Base-by-base conservation (phyloP, 2,329 filamentous ascomycete genomes). In the Beauveria pseudobassiana region DNA sequence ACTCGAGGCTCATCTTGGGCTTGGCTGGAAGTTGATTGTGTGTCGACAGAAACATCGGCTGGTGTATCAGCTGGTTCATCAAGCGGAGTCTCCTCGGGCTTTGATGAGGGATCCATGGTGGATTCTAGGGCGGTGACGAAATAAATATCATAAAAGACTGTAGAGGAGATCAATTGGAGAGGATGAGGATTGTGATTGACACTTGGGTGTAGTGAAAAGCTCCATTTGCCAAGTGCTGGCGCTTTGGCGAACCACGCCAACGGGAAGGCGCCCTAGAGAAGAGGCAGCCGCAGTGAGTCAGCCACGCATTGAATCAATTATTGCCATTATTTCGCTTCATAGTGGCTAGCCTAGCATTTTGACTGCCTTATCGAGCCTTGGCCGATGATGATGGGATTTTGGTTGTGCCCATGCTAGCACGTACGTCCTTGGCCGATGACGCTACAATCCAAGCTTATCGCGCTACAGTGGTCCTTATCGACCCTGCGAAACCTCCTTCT, bases 401-500 rank as follows among this genome's bases (percentile, higher is more conserved):
- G 34, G 38, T 53, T 40, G 50, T 30, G 22, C 16, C 30, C 22
- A 10, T 43, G 34, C 30, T 48, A 48, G 42, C 45, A 50, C 18
- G 30, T 49, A 40, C 55, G 12, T 38, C 12, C 55, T 45, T 52
- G 48, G n/a, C 57, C 56, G 57, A 59, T 59, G 57, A 59, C 57
- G 49, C 49, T 50, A 52, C 57, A 53, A 30, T 5, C 48, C 22
- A 22, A 26, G 24, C 59, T 61, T 61, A 61, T 61, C 59, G 59
- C 59, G 59, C 49, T 48, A 28, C 26, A 43, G 22, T 38, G 26
- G 42, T 34, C 38, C 58, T 60, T 60, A 60, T 60, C 58, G 42
- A 50, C 48, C 38, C 18, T 14, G 30, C 26, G 26, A 59, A 42
- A 8, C 28, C 28, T 53, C 28, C 28, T 54, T 48, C 42, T 42